Conservation (phyloP, 2,329 filamentous ascomycete genomes). For the Fusarium sarcochroum region DNA sequence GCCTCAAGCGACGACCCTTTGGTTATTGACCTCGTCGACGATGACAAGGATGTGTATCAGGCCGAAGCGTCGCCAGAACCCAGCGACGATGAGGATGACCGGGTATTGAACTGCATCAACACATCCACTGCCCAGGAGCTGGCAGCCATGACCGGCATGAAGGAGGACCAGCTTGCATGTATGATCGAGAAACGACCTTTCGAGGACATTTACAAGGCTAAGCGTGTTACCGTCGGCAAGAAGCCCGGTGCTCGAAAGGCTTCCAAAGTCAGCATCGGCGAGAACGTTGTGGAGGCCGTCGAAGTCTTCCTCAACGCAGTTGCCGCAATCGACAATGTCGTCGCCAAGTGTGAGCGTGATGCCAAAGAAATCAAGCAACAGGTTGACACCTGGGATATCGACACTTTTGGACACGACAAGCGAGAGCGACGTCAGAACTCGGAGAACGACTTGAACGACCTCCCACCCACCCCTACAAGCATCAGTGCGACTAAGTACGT, state of each 20-base stretch:
- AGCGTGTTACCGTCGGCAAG: constrained; percentile 70
- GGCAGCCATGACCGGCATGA: constrained; percentile 83
- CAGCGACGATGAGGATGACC: constrained; percentile 53
- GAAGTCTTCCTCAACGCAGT: constrained; percentile 85
- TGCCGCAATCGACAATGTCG: constrained; percentile 85
- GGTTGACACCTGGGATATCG: constrained; percentile 64
- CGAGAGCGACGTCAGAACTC: constrained; percentile 50
- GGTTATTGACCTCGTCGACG: constrained; percentile 55
- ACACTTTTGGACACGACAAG: constrained; percentile 61
- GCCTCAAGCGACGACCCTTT: constrained; percentile 55
- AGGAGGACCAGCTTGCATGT: constrained; percentile 75
- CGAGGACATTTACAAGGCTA: constrained; percentile 72
- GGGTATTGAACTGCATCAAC: constrained; percentile 86
- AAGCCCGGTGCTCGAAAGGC: constrained; percentile 62
- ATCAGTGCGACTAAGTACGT: constrained; percentile 53
- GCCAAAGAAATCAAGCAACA: constrained; percentile 69
- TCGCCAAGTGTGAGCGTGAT: constrained; percentile 80
- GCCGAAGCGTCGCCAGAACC: constrained; percentile 52
- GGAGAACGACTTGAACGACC: constrained; percentile 54
- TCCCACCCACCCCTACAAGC: constrained; percentile 61
- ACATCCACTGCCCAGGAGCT: constrained; percentile 81
- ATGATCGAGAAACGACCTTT: constrained; percentile 85
- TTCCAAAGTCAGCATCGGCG: constrained; percentile 64
- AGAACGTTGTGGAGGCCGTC: constrained; percentile 66
- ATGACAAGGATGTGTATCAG: constrained; percentile 59